These are phyloP conservation scores for Cinnamomum micranthum DNA, from an alignment of 164 flowering plant genomes.

Conservation along the genomic window DNA sequence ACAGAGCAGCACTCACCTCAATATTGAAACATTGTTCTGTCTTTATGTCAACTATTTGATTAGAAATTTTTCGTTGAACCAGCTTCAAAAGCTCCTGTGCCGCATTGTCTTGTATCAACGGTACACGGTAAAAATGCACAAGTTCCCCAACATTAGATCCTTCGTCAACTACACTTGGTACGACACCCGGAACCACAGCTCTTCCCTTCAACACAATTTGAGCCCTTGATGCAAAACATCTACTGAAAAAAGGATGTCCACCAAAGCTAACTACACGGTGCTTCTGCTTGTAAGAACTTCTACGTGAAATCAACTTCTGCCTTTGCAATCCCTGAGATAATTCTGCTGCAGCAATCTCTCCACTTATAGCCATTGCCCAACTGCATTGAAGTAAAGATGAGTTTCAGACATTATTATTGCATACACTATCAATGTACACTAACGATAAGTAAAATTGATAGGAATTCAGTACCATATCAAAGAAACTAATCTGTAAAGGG, in stretches of 20 bases:
- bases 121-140: constrained; percentile 69
- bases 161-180: constrained; percentile 26
- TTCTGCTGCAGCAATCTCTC: constrained; percentile 2
- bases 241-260: background rate
- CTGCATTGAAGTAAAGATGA: background rate
- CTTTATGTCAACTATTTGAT: constrained; percentile 58
- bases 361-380: constrained; percentile 1
- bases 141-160: constrained; percentile 30
- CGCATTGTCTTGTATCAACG: constrained; percentile 65
- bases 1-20: constrained; percentile 46
- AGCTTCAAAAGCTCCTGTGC: constrained; percentile 59
- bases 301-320: background rate
- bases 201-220: constrained; percentile 19
- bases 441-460: background rate
- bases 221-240: background rate
- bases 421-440: background rate
- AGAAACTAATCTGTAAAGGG: no score
- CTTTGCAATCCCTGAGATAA: background rate
- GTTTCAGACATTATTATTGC: background rate
- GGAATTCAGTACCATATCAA: no score
- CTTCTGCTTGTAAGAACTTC: background rate
- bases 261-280: background rate
- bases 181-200: constrained; percentile 45
- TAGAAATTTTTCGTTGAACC: constrained; percentile 58
- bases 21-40: constrained; percentile 91